Evolutionary conservation across 805 yeast genomes (phyloP).

Genomic region (Candida sanyiensis): DNA sequence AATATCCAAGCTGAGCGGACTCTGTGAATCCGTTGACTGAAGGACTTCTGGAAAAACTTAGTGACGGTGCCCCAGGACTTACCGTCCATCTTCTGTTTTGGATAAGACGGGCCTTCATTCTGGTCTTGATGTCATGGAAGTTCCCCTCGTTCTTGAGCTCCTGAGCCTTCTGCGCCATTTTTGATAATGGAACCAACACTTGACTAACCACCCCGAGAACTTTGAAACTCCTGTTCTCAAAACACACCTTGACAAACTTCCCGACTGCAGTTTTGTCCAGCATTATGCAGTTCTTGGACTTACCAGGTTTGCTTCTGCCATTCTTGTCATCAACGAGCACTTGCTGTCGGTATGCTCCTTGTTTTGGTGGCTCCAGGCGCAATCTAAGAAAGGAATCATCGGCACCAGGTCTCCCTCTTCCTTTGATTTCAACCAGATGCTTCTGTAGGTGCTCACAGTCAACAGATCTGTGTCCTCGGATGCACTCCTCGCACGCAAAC

Average conservation of each 20-base stretch:
- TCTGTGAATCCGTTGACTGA: no score
- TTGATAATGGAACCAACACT: not conserved
- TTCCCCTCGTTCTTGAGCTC: no score
- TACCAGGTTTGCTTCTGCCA: constrained; percentile 8
- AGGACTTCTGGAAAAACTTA: no score
- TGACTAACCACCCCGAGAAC: constrained; percentile 9
- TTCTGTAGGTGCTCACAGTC: constrained; percentile 77
- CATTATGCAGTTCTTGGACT: constrained; percentile 13
- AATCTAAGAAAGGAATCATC: constrained; percentile 16
- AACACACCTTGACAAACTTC: constrained; percentile 10
- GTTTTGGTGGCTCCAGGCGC: constrained; percentile 11
- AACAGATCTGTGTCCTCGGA: constrained; percentile 88
- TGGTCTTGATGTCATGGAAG: no score
- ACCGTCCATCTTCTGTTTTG: no score
- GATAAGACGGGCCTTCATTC: no score
- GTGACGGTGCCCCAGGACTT: no score
- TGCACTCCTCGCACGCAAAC: constrained; percentile 81
- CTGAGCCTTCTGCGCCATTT: not conserved
- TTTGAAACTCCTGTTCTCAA: constrained; percentile 13
- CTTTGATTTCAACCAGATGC: constrained; percentile 77
- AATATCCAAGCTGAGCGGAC: no score
- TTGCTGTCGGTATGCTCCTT: constrained; percentile 2
- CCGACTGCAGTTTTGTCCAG: constrained; percentile 12
- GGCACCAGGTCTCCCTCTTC: constrained; percentile 78
- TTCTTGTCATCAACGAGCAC: constrained; percentile 19